These are phyloP conservation scores for Wickerhamiella hasegawae DNA, from an alignment of 805 yeast genomes.

Conservation along the genomic window DNA sequence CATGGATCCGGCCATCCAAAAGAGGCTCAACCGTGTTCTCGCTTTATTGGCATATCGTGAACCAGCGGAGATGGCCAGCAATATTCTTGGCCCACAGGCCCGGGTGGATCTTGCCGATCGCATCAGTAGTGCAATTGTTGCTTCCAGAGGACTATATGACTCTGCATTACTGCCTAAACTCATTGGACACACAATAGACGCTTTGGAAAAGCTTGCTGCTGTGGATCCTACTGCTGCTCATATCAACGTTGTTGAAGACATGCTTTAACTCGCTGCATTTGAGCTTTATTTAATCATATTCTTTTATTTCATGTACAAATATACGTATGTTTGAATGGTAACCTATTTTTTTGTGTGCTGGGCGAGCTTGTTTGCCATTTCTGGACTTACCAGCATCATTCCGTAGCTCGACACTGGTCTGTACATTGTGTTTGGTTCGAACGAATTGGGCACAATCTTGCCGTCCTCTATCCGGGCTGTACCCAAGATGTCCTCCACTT, in stretches of 20 bases:
- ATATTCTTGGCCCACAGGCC: constrained; percentile 3
- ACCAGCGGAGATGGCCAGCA: constrained; percentile 1
- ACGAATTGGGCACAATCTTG: constrained; percentile 36
- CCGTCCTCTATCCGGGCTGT: constrained; percentile 49
- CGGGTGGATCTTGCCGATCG: constrained; percentile 2
- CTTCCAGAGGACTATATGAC: constrained; percentile 1
- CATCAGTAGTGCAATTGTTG: background rate
- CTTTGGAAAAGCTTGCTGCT: background rate
- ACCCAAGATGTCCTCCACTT: constrained; percentile 55
- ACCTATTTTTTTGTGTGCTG: constrained; percentile 7
- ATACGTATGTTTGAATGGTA: background rate
- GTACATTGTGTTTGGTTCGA: constrained; percentile 45
- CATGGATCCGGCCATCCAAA: background rate
- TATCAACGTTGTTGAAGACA: constrained; percentile 2
- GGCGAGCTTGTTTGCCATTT: constrained; percentile 28
- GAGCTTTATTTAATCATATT: background rate
- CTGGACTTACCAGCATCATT: constrained; percentile 36
- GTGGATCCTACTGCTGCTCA: background rate
- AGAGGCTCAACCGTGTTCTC: constrained; percentile 1
- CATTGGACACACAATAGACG: background rate
- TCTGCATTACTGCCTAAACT: constrained; percentile 1
- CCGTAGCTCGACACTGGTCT: constrained; percentile 36
- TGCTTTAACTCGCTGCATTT: background rate
- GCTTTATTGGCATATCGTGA: constrained; percentile 5
- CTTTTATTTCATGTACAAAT: background rate